Evolutionary conservation across 2,329 filamentous ascomycete species (phyloP).

Genomic region (Apiospora saccharicola): DNA sequence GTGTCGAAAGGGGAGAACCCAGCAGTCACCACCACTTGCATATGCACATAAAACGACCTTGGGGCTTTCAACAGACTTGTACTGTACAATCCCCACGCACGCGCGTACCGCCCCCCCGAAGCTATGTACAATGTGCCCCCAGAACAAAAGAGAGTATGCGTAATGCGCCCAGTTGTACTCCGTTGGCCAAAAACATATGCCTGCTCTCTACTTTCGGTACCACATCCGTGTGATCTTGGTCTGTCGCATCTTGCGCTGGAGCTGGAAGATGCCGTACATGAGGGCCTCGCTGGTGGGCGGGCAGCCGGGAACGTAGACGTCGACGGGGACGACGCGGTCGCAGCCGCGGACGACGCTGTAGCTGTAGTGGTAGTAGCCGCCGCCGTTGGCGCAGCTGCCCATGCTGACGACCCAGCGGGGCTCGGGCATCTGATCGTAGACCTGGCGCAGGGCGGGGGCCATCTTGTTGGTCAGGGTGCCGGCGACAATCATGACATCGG

Average conservation of each 20-base stretch:
- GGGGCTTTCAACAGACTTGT: conserved; percentile 16
- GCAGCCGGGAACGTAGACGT: conserved; percentile 82
- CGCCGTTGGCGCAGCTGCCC: conserved; percentile 85
- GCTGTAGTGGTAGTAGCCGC: conserved; percentile 88
- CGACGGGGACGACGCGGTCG: conserved; percentile 79
- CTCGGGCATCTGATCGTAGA: conserved; percentile 96
- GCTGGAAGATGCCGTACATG: conserved; percentile 75
- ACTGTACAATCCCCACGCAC: conserved; percentile 21
- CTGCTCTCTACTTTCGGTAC: conserved; percentile 60
- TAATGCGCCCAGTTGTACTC: neutral
- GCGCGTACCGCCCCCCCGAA: conserved; percentile 12
- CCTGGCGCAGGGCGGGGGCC: conserved; percentile 87
- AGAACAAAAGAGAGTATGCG: conserved; percentile 21
- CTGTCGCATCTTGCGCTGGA: conserved; percentile 78
- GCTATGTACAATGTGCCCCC: conserved; percentile 24
- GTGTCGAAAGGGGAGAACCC: neutral
- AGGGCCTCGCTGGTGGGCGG: conserved; percentile 68
- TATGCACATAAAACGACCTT: conserved; percentile 15
- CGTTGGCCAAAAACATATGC: neutral
- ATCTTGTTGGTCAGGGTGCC: conserved; percentile 96
- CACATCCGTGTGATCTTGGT: conserved; percentile 64
- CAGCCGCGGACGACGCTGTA: conserved; percentile 80
- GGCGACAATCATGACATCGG: conserved; percentile 93
- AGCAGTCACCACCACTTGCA: neutral
- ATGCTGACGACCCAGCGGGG: conserved; percentile 86